phyloP scores from a whole-genome alignment of 129 eudicot genomes.

The Tanacetum coccineum region DNA sequence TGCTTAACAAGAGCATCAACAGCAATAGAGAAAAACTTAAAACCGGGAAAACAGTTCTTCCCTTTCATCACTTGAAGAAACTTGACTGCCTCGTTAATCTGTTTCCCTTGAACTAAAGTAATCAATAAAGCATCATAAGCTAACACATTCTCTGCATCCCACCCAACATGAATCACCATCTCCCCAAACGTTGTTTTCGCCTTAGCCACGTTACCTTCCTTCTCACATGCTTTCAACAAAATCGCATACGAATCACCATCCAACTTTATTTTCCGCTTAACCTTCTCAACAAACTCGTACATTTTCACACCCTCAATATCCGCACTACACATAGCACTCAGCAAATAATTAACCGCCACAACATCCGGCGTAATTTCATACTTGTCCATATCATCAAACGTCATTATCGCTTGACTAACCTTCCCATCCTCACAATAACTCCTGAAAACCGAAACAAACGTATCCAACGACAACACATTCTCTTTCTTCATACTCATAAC shows the following conservation, averaged over 20 bases:
- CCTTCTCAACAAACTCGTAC: constrained; percentile 54
- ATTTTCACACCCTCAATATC: constrained; percentile 45
- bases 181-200: constrained; percentile 77
- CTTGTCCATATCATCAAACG: constrained; percentile 74
- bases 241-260: constrained; percentile 81
- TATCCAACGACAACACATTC: constrained; percentile 41
- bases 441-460: constrained; percentile 70
- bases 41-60: constrained; percentile 80
- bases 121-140: constrained; percentile 74
- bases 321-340: constrained; percentile 70
- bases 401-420: constrained; percentile 60
- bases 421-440: constrained; percentile 67
- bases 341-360: constrained; percentile 60
- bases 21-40: constrained; percentile 70
- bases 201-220: constrained; percentile 56
- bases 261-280: constrained; percentile 53
- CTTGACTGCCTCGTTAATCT: constrained; percentile 60
- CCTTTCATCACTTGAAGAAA: constrained; percentile 72
- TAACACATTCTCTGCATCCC: constrained; percentile 55
- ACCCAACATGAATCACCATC: constrained; percentile 82
- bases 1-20: constrained; percentile 58
- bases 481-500: constrained; percentile 76
- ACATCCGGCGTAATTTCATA: constrained; percentile 66
- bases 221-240: constrained; percentile 78
- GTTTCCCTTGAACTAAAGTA: constrained; percentile 55